A percentile compares a stretch with the other conserved stretches of the same genome.
These are phyloP conservation scores for Plectranthus barbatus DNA, from an alignment of 257 asterid genomes.

Conservation along the genomic window DNA sequence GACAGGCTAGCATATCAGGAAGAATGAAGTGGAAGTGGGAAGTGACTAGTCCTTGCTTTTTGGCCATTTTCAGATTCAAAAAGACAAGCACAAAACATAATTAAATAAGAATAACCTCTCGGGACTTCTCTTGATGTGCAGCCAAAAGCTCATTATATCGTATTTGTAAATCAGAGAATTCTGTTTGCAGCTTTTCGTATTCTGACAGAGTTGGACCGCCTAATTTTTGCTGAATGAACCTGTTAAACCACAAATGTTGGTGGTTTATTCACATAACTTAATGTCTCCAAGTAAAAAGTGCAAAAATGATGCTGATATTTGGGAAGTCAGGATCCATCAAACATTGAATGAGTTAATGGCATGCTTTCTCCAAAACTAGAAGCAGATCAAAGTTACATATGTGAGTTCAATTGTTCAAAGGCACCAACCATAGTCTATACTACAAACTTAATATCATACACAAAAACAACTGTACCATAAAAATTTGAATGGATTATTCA, in stretches of 20 bases:
- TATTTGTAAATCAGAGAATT: conserved; percentile 54
- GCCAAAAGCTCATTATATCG: conserved; percentile 56
- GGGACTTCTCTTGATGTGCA: conserved; percentile 60
- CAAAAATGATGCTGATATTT: not conserved
- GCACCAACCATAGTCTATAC: conserved; percentile 7
- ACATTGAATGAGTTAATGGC: not conserved
- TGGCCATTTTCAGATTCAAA: not conserved
- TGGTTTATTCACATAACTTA: not conserved
- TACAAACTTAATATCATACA: not conserved
- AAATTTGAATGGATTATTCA: not conserved
- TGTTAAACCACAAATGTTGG: conserved; percentile 20
- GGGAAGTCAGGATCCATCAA: not conserved
- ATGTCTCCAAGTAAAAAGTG: not conserved
- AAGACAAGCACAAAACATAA: not conserved
- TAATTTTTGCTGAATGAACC: conserved; percentile 84
- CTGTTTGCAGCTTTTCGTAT: conserved; percentile 75
- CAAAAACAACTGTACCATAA: not conserved
- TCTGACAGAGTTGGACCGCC: conserved; percentile 83
- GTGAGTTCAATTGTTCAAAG: conserved; percentile 3
- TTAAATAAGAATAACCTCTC: conserved; percentile 40
- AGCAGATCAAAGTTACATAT: not conserved
- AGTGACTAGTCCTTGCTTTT: not conserved
- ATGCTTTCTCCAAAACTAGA: not conserved
- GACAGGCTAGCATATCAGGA: not conserved
- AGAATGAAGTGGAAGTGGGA: not conserved